Evolutionary conservation across 768 basidiomycete species (phyloP).

Genomic region (Coprinellus micaceus): DNA sequence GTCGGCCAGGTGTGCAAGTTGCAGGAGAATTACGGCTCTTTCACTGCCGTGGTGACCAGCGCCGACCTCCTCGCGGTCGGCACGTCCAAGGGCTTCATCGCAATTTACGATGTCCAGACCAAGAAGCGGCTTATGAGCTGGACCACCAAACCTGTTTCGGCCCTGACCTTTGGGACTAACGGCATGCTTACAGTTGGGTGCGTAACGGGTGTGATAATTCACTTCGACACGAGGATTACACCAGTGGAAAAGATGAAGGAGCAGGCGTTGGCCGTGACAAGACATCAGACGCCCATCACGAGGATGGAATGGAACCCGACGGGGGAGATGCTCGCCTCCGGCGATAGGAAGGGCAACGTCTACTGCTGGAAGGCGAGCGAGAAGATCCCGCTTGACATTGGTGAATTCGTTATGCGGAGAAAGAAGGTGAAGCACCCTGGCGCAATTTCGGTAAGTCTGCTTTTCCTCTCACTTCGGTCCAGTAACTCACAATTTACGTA

Average conservation of each 20-base stretch:
- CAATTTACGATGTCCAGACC: slow-evolving; percentile 36
- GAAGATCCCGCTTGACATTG: slow-evolving; percentile 48
- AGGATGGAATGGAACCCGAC: slow-evolving; percentile 66
- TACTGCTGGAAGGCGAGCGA: slow-evolving; percentile 73
- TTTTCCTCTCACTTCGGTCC: no score
- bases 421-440: slow-evolving; percentile 72
- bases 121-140: slow-evolving; percentile 39
- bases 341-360: slow-evolving; percentile 71
- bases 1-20: slow-evolving; percentile 51
- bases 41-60: slow-evolving; percentile 29
- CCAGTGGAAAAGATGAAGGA: slow-evolving; percentile 51
- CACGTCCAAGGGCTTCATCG: slow-evolving; percentile 58
- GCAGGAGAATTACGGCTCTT: slow-evolving; percentile 40
- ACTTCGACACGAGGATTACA: slow-evolving; percentile 64
- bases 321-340: slow-evolving; percentile 67
- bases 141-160: slow-evolving; percentile 57
- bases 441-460: slow-evolving; percentile 17
- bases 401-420: slow-evolving; percentile 47
- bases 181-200: slow-evolving; percentile 24
- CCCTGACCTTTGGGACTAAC: slow-evolving; percentile 65
- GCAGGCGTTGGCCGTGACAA: slow-evolving; percentile 59
- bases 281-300: slow-evolving; percentile 66
- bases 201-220: slow-evolving; percentile 47
- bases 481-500: no score
- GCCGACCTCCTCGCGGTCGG: slow-evolving; percentile 54